phyloP scores from a whole-genome alignment of 2,329 filamentous ascomycete species.

The Myriosclerotinia curreyana region DNA sequence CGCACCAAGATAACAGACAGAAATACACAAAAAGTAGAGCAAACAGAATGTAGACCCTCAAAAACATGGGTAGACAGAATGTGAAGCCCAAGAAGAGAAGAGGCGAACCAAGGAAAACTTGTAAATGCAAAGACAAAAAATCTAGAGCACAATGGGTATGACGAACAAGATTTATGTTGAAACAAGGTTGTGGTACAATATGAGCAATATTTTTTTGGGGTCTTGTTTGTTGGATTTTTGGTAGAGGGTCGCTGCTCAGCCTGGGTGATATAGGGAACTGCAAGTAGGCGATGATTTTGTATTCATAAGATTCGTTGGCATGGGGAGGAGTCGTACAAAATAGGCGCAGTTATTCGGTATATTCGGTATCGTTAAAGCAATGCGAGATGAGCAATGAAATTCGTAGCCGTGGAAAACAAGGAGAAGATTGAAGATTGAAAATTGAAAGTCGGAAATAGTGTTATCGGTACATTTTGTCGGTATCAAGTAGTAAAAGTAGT shows the following conservation, averaged over 20 bases:
- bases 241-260: background rate
- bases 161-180: background rate
- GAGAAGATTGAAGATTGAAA: background rate
- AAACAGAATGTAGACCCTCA: background rate
- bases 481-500: no score
- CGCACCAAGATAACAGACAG: background rate
- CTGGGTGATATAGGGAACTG: background rate
- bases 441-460: no score
- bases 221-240: background rate
- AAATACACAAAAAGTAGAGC: conserved; percentile 1
- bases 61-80: background rate
- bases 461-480: no score
- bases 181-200: conserved; percentile 8
- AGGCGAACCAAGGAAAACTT: background rate
- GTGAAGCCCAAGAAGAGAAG: background rate
- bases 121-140: background rate
- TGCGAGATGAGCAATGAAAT: conserved; percentile 8
- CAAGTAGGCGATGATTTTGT: background rate
- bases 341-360: background rate
- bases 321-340: background rate
- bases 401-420: background rate
- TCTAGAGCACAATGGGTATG: conserved; percentile 8
- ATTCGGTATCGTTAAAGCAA: conserved; percentile 5
- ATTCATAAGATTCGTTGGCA: background rate
- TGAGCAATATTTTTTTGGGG: background rate